Percentiles rank a stretch among this genome's conserved stretches.
phyloP scores from a whole-genome alignment of 805 yeast genomes.

The Candida dajiaensis region DNA sequence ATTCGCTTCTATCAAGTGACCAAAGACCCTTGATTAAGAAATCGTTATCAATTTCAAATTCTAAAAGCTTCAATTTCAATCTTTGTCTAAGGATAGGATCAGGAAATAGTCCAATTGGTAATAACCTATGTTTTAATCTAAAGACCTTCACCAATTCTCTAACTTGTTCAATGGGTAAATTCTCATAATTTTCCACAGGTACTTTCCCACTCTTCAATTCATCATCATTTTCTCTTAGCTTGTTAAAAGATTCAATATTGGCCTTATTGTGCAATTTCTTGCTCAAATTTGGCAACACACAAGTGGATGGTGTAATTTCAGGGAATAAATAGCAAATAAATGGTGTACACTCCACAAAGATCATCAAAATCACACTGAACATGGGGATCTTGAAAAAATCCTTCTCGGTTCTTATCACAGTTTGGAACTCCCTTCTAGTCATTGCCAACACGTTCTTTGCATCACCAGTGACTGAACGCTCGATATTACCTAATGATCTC shows the following conservation, averaged over 20 bases:
- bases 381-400: conserved; percentile 45
- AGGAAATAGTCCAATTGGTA: conserved; percentile 35
- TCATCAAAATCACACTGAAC: conserved; percentile 40
- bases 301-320: conserved; percentile 52
- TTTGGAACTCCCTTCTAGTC: conserved; percentile 40
- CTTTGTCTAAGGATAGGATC: conserved; percentile 31
- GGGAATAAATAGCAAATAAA: conserved; percentile 47
- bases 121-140: conserved; percentile 33
- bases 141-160: conserved; percentile 30
- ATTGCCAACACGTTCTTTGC: conserved; percentile 28
- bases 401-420: conserved; percentile 36
- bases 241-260: background rate
- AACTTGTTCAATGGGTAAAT: conserved; percentile 35
- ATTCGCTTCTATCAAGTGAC: conserved; percentile 42
- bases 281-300: conserved; percentile 38
- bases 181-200: conserved; percentile 42
- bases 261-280: background rate
- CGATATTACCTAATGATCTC: conserved; percentile 24
- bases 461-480: conserved; percentile 9
- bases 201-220: conserved; percentile 18
- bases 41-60: conserved; percentile 48
- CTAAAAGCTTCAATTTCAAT: conserved; percentile 35
- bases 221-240: conserved; percentile 4
- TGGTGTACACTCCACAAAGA: conserved; percentile 53
- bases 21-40: conserved; percentile 33